Conservation (phyloP, 768 basidiomycete genomes). For the Pholiota microspora region DNA sequence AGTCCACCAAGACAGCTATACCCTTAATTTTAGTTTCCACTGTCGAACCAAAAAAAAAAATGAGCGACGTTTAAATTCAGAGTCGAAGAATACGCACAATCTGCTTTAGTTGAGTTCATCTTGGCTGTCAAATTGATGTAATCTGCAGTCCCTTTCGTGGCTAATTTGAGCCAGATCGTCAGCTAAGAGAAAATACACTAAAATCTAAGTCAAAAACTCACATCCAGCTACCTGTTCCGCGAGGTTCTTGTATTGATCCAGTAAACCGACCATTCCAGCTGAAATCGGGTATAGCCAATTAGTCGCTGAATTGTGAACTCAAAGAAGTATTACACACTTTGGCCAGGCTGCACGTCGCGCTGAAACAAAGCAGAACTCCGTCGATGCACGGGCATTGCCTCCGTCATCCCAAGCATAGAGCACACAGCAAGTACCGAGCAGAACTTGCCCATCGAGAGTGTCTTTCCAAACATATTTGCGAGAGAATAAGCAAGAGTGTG, state of each 20-base stretch:
- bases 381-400: conserved; percentile 6
- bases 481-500: background rate
- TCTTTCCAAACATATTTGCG: conserved; percentile 11
- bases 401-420: background rate
- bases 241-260: conserved; percentile 20
- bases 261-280: conserved; percentile 22
- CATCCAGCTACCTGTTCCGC: conserved; percentile 16
- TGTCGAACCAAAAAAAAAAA: background rate
- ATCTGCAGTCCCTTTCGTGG: conserved; percentile 5
- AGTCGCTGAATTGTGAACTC: background rate
- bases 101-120: conserved; percentile 6
- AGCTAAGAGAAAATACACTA: background rate
- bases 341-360: conserved; percentile 12
- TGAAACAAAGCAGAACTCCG: background rate
- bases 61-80: background rate
- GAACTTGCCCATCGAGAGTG: conserved; percentile 1
- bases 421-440: conserved; percentile 6
- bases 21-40: conserved; percentile 15
- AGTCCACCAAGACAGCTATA: conserved; percentile 11
- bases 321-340: conserved; percentile 9
- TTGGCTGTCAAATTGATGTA: conserved; percentile 4
- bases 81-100: conserved; percentile 6
- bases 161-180: conserved; percentile 1
- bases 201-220: conserved; percentile 2
- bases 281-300: background rate